Evolutionary conservation across 2,329 filamentous ascomycete species (phyloP).

Genomic region (Neonectria ditissima): DNA sequence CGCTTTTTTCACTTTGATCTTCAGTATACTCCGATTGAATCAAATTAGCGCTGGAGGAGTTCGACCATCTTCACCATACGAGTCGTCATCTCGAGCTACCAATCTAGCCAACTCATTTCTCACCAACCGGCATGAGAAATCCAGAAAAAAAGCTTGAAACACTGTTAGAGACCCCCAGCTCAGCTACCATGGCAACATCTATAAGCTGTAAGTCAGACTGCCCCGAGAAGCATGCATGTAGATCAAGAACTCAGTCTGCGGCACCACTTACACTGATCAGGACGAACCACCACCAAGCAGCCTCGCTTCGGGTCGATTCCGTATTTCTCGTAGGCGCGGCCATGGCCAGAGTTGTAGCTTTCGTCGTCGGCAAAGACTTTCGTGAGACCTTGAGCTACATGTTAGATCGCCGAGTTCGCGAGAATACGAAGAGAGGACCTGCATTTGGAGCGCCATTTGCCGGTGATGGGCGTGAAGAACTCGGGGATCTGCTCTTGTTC

Average conservation of each 20-base stretch:
- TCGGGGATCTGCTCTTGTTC: slow-evolving; percentile 23
- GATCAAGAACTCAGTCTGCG: not conserved
- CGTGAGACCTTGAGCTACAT: not conserved
- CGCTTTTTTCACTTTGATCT: not conserved
- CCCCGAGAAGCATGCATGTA: too few species aligned
- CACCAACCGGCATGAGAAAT: not conserved
- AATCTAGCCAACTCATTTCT: not conserved
- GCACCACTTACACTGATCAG: slow-evolving; percentile 35
- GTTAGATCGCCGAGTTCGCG: not conserved
- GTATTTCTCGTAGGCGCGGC: slow-evolving; percentile 23
- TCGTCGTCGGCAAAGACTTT: slow-evolving; percentile 33
- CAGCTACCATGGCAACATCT: slow-evolving; percentile 26
- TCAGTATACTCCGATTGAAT: not conserved
- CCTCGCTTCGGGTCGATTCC: slow-evolving; percentile 28
- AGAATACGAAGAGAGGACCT: not conserved
- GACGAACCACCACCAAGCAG: slow-evolving; percentile 31
- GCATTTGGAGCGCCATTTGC: slow-evolving; percentile 23
- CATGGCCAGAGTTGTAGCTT: slow-evolving; percentile 29
- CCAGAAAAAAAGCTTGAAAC: not conserved
- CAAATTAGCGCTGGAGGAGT: too few species aligned
- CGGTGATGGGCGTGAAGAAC: slow-evolving; percentile 30
- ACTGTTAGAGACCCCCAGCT: not conserved
- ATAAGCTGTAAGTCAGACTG: accelerated
- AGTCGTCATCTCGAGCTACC: not conserved
- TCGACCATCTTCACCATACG: not conserved